phyloP scores from a whole-genome alignment of 441 rosid genomes.

The Metrosideros polymorpha region DNA sequence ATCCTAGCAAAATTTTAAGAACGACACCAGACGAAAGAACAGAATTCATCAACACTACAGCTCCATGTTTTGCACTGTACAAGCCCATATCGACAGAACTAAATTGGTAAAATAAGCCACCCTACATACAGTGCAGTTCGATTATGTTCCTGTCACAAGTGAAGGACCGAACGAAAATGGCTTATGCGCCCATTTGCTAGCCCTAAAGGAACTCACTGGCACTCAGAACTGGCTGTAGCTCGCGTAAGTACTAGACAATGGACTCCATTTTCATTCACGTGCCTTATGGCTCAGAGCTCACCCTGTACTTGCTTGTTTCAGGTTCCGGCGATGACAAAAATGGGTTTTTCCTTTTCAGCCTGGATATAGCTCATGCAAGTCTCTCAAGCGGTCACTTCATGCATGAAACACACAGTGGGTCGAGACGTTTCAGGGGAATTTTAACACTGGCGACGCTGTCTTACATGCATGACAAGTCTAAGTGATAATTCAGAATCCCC shows the following conservation, averaged over 20 bases:
- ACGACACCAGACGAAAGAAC: background rate
- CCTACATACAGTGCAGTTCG: background rate
- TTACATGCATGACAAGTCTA: background rate
- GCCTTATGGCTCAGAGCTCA: background rate
- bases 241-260: background rate
- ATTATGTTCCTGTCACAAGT: background rate
- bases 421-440: background rate
- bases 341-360: background rate
- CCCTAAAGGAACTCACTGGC: background rate
- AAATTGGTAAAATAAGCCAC: background rate
- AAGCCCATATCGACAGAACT: background rate
- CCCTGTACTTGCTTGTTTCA: background rate
- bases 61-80: background rate
- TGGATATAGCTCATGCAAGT: background rate
- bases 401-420: background rate
- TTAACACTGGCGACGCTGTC: background rate
- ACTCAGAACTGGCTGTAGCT: background rate
- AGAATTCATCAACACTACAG: background rate
- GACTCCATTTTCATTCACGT: background rate
- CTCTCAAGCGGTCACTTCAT: background rate
- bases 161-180: background rate
- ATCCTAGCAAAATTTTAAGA: background rate
- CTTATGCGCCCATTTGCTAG: background rate
- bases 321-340: background rate
- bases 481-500: background rate